Conservation (phyloP, 1,284 basidiomycete genomes). For the Trichosporon sp. region DNA sequence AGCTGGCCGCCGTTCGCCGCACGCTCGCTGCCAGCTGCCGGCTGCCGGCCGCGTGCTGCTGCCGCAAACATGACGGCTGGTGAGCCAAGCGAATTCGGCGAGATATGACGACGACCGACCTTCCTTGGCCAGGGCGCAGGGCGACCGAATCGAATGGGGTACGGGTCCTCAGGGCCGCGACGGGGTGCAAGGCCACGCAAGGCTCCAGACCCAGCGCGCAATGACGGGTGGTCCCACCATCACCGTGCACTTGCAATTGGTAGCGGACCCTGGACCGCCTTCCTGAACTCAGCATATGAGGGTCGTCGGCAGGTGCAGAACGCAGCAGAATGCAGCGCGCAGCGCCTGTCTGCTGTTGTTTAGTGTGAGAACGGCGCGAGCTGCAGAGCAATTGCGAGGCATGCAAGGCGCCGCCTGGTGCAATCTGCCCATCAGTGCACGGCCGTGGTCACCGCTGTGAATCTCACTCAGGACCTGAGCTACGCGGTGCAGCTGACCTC, state of each 20-base stretch:
- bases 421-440: background rate
- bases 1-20: background rate
- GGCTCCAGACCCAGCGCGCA: background rate
- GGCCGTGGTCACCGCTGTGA: background rate
- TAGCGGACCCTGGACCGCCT: background rate
- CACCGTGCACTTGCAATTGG: slow-evolving; percentile 1
- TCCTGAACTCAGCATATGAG: background rate
- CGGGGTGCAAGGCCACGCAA: background rate
- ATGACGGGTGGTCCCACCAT: background rate
- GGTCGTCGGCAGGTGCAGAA: background rate
- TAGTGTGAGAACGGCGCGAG: background rate
- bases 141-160: slow-evolving; percentile 4
- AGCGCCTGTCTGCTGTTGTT: background rate
- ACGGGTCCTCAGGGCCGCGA: background rate
- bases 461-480: background rate
- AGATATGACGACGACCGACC: background rate
- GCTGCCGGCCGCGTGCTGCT: too few relatives aligned
- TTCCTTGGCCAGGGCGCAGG: background rate
- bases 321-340: background rate
- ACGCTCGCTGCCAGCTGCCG: background rate
- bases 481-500: background rate
- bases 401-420: background rate
- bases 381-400: background rate
- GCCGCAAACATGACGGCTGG: background rate
- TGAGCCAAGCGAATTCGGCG: background rate